Evolutionary conservation across 148 eudicot genomes (phyloP), one percentile per base, ranked within the genome.

Genomic region (Arctostaphylos glauca): DNA sequence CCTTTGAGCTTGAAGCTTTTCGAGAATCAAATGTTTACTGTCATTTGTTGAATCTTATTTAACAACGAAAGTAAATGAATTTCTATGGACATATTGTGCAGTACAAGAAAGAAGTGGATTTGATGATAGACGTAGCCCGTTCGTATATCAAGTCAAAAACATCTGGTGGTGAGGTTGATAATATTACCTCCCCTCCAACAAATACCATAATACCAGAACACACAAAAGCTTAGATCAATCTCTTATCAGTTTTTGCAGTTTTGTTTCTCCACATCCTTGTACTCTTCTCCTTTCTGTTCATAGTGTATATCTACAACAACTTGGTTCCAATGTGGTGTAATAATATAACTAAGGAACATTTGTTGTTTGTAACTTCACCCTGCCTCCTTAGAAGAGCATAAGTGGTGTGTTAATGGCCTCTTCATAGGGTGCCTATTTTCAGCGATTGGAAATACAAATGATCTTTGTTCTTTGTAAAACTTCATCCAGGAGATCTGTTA

Each of bases 61-160:
- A 1, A 66, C 7, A 3, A 66, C 38, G 13, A 25, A 38, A 64
- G 13, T 48, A 38, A 18, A 80, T n/a, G 49, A 25, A 50, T 79
- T 8, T 50, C 62, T 59, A 3, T 62, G 71, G 3, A 6, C 10
- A 58, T n/a, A 53, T n/a, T 7, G 54, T 87, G 90, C 96, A 95
- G 98, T 95, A 92, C 75, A 94, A 94, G 89, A 90, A 84, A 87
- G 98, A 92, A 87, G 94, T 91, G 81, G 90, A 86, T 47, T 82
- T 87, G 77, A 94, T 94, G 90, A 31, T 92, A 81, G 91, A 91
- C 3, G 86, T 87, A 23, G 98, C 96, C 7, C 86, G 78, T 18
- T 77, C 92, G 7, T 91, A 88, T 81, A 82, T 95, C 9, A 84
- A 88, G 81, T 83, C 91, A 8, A 91, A 86, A 79, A 81, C 87